Evolutionary conservation across 257 asterid genomes (phyloP), one percentile per base, ranked within the genome.

Genomic region (Solanum chilense): DNA sequence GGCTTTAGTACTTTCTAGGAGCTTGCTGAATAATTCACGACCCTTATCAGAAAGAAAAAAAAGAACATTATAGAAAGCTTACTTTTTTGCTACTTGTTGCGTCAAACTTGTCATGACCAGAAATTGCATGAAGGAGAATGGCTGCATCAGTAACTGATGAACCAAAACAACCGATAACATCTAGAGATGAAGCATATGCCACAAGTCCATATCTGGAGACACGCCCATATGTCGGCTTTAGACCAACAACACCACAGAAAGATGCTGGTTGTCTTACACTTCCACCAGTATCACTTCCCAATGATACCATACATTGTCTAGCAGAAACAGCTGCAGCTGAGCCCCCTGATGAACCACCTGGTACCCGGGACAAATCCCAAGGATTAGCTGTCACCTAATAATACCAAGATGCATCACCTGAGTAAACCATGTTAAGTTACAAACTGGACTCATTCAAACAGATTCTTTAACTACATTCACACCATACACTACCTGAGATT

Each of bases 291-390:
- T 97, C 99, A 85, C 98, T 95, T 89, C 99, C 98, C 88, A 97
- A 89, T 44, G 99, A 96, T 44, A 92, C 99, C 92, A 93, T 93
- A 92, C 99, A 97, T 83, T 97, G 99, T 89, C 97, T 91, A 77
- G 99, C 98, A 90, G 99, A 94, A 88, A 96, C 99, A 87, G 99
- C 97, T 14, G 99, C 96, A 73, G 99, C 99, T 49, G 99, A 97
- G 27, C 99, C 99, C 49, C 99, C 98, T 31, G 99, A 96, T 52
- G 99, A 97, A 18, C 99, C 99, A 83, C 99, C 99, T 71, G 99
- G 99, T 74, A 97, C 99, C 91, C 99, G 89, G 81, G 98, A 91
- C 89, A 95, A 83, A 92, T 97, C 99, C 99, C 99, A 97, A 70
- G 99, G 99, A 90, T 97, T 97, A 74, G 97, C 96, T 42, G 99